Conservation (phyloP, 1,284 basidiomycete species). For the Filobasidium uniguttulatum region DNA sequence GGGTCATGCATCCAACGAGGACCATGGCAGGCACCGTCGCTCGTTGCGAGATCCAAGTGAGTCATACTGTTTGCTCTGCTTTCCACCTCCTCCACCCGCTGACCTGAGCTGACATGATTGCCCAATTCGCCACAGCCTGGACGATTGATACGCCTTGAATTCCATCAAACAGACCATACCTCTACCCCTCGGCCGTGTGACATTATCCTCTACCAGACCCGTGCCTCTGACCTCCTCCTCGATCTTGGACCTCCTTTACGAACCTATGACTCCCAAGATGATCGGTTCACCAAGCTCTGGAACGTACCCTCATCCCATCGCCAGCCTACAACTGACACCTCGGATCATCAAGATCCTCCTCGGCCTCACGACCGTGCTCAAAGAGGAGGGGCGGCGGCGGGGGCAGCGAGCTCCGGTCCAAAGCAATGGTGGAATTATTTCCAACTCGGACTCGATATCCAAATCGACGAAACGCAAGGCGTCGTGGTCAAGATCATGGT, state of each 20-base stretch:
- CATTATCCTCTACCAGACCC: slow-evolving; percentile 61
- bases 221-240: slow-evolving; percentile 60
- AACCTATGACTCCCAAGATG: slow-evolving; percentile 71
- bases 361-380: neutral
- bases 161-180: slow-evolving; percentile 44
- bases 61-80: slow-evolving; percentile 11
- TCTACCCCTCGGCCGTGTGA: slow-evolving; percentile 39
- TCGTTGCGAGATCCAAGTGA: slow-evolving; percentile 53
- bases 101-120: too few species aligned
- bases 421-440: slow-evolving; percentile 83
- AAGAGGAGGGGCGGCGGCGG: neutral
- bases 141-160: slow-evolving; percentile 54
- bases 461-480: slow-evolving; percentile 54
- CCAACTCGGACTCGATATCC: slow-evolving; percentile 70
- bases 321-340: too few species aligned
- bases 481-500: slow-evolving; percentile 68
- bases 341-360: too few species aligned
- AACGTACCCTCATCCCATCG: slow-evolving; percentile 4
- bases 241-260: slow-evolving; percentile 66
- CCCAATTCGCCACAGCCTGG: slow-evolving; percentile 44
- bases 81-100: neutral
- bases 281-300: slow-evolving; percentile 48
- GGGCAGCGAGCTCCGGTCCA: slow-evolving; percentile 24
- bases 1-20: slow-evolving; percentile 32
- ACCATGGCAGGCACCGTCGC: slow-evolving; percentile 56